Evolutionary conservation across 352 stramenopile species (phyloP), one percentile per base, ranked within the genome.

Genomic region (Pythium diclinum): DNA sequence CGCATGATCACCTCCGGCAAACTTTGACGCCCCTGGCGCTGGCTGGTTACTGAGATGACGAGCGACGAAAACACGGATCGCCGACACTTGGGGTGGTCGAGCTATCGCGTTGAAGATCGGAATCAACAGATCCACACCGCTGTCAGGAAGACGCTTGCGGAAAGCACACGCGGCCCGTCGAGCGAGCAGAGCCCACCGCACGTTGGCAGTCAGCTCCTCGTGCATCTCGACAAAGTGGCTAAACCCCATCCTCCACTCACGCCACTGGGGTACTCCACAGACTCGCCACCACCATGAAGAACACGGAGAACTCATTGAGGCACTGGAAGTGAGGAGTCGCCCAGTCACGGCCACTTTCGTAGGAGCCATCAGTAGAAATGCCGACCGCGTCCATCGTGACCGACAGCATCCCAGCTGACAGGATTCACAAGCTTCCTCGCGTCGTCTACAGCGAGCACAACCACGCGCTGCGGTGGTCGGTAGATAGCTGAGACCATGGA

Each of bases 111-210:
- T 25, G n/a, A 51, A 51, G 44, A 51, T 51, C 10, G 44, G 44
- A 30, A 51, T 6, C 44, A 51, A 30, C 1, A 51, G 19, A 30
- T 51, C 19, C 3, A 30, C 19, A 16, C 44, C 44, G n/a, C 17
- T 30, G 1, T 30, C n/a, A 23, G 19, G n/a, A 4, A 28, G 44
- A 14, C n/a, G 44, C 13, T 6, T 6, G 7, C 6, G 44, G n/a
- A 48, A 48, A 23, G 44, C 44, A 51, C 44, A 51, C 8, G 44
- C 44, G 3, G 44, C 44, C 3, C 44, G 44, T 2, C 19, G 44
- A 51, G 44, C 17, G 17, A 51, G 44, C 44, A 51, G 44, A 30
- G n/a, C 44, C 44, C 44, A 51, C 19, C 30, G 44, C n/a, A 51
- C 44, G 19, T 16, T n/a, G 6, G 19, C 6, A 30, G n/a, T 51